Conservation (phyloP, 345 rosid species). For the Eucalyptus cloeziana region DNA sequence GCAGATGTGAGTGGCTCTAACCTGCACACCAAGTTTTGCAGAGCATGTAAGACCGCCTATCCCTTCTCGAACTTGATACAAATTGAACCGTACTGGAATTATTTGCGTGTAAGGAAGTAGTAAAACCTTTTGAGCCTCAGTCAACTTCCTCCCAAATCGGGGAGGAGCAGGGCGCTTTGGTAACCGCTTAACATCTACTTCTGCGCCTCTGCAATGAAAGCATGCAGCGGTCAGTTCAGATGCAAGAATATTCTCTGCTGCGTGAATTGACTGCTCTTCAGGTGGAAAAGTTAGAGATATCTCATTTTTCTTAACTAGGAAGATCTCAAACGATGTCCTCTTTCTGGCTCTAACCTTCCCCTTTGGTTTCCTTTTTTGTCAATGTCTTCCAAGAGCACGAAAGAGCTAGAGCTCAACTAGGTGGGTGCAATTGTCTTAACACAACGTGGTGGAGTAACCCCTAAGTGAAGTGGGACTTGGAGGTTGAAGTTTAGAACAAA, state of each 20-base stretch:
- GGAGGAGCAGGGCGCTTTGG: slow-evolving; percentile 96
- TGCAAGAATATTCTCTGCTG: not conserved
- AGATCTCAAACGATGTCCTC: not conserved
- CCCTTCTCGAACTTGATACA: not conserved
- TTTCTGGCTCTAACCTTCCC: not conserved
- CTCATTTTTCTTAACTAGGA: not conserved
- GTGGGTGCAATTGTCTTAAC: not conserved
- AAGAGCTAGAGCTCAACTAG: not conserved
- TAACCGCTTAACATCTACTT: slow-evolving; percentile 76
- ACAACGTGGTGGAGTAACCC: not conserved
- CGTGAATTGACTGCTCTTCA: not conserved
- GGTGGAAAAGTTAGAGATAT: not conserved
- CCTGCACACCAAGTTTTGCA: slow-evolving; percentile 27
- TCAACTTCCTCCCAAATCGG: slow-evolving; percentile 84
- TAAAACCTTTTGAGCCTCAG: slow-evolving; percentile 75
- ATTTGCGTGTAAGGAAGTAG: not conserved
- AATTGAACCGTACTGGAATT: not conserved
- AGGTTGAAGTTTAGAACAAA: not conserved
- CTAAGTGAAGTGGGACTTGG: not conserved
- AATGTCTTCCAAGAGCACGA: not conserved
- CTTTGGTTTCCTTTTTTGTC: not conserved
- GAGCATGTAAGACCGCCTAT: not conserved
- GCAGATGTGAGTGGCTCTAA: slow-evolving; percentile 90
- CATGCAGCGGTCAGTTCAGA: not conserved
- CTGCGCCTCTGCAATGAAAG: slow-evolving; percentile 53